A percentile compares a stretch with the other conserved stretches of the same genome.
Conservation (phyloP, 805 yeast genomes). For the Novakomyces olei region DNA sequence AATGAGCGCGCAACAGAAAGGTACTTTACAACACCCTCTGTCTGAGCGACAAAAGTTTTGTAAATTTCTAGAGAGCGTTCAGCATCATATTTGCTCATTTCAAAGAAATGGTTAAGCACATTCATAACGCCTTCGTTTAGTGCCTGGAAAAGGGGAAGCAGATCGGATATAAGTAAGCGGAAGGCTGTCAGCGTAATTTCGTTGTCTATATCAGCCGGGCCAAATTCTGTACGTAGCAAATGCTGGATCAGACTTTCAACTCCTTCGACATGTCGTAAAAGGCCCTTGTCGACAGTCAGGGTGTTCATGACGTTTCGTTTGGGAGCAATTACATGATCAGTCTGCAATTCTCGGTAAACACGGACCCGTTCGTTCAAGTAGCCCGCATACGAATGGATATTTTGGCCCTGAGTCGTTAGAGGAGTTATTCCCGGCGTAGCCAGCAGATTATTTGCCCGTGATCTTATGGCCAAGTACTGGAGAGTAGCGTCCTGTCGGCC, state of each 20-base stretch:
- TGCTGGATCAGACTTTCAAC: slow-evolving; percentile 65
- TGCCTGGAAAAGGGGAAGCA: slow-evolving; percentile 66
- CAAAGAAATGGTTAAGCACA: slow-evolving; percentile 81
- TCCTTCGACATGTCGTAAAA: slow-evolving; percentile 64
- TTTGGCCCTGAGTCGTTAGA: slow-evolving; percentile 16
- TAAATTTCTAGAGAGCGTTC: slow-evolving; percentile 68
- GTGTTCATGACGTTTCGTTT: slow-evolving; percentile 31
- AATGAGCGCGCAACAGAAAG: slow-evolving; percentile 73
- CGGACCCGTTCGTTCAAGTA: slow-evolving; percentile 48
- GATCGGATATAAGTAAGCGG: slow-evolving; percentile 72
- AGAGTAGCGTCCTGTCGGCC: slow-evolving; percentile 65
- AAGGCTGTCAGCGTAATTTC: slow-evolving; percentile 70
- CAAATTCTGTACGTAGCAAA: slow-evolving; percentile 44
- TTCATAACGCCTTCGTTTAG: slow-evolving; percentile 92
- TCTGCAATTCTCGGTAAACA: slow-evolving; percentile 39
- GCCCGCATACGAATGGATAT: slow-evolving; percentile 15
- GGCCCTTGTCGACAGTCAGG: slow-evolving; percentile 52
- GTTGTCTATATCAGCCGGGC: slow-evolving; percentile 61
- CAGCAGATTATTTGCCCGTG: slow-evolving; percentile 29
- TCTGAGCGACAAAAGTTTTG: slow-evolving; percentile 63
- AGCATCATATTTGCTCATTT: slow-evolving; percentile 69
- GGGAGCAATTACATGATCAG: slow-evolving; percentile 51
- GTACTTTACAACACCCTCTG: slow-evolving; percentile 69
- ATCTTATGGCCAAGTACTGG: slow-evolving; percentile 22
- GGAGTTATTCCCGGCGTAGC: slow-evolving; percentile 18